These are phyloP conservation scores for Globisporangium middletonii DNA, from an alignment of 352 stramenopile genomes.

Conservation along the genomic window DNA sequence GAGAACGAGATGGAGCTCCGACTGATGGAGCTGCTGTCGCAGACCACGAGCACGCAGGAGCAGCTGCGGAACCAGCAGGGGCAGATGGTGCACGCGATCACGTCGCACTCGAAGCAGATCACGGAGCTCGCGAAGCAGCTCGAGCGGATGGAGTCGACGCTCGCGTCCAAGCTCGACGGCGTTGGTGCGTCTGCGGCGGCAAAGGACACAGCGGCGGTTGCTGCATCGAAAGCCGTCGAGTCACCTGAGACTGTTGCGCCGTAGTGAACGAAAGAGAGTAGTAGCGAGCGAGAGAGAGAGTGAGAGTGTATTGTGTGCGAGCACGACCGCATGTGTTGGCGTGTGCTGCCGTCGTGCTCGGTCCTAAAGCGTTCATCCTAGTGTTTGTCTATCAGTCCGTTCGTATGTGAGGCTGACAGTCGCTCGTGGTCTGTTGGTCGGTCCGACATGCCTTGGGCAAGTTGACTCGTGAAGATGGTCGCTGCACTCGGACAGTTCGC, in stretches of 20 bases:
- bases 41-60: conserved; percentile 78
- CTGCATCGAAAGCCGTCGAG: background rate
- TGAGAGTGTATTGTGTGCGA: background rate
- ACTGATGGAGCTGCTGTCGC: conserved; percentile 66
- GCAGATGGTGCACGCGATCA: conserved; percentile 78
- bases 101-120: conserved; percentile 74
- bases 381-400: no score
- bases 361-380: no score
- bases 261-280: no score
- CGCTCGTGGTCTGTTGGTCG: no score
- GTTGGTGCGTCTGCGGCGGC: background rate
- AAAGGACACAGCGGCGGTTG: background rate
- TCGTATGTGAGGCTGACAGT: no score
- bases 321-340: no score
- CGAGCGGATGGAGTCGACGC: conserved; percentile 67
- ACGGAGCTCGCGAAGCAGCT: conserved; percentile 73
- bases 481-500: no score
- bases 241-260: no score
- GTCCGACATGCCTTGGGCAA: no score
- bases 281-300: no score
- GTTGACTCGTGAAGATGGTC: no score
- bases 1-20: conserved; percentile 72
- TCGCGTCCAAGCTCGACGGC: conserved; percentile 48
- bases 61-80: conserved; percentile 75
- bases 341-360: no score